phyloP scores from a whole-genome alignment of 345 rosid genomes.

The Ailanthus altissimus region DNA sequence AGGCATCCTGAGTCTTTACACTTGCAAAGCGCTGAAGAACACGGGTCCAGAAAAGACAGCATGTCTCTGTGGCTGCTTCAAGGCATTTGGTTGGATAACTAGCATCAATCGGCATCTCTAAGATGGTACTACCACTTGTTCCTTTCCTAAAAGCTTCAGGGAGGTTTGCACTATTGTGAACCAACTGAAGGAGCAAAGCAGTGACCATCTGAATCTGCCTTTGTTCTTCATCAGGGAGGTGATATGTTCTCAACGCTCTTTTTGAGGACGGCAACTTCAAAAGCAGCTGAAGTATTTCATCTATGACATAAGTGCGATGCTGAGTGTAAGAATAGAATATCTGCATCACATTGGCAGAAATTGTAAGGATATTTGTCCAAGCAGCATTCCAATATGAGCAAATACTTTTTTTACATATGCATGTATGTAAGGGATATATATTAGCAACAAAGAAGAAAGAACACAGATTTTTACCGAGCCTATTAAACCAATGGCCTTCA shows the following conservation, averaged over 20 bases:
- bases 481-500: slow-evolving; percentile 83
- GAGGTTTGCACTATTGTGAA: slow-evolving; percentile 85
- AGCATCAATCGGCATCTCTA: slow-evolving; percentile 73
- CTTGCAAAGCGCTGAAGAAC: slow-evolving; percentile 87
- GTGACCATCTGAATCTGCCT: slow-evolving; percentile 97
- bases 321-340: slow-evolving; percentile 84
- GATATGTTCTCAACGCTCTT: slow-evolving; percentile 80
- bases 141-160: slow-evolving; percentile 76
- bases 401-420: not conserved
- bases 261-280: slow-evolving; percentile 89
- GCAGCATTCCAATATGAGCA: slow-evolving; percentile 3
- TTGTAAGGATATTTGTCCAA: slow-evolving; percentile 3
- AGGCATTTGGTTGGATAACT: slow-evolving; percentile 65
- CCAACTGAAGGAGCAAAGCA: slow-evolving; percentile 94
- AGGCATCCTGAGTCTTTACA: slow-evolving; percentile 88
- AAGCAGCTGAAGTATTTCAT: slow-evolving; percentile 82
- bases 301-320: slow-evolving; percentile 82
- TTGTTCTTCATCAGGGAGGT: slow-evolving; percentile 97
- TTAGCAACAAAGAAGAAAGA: slow-evolving; percentile 16
- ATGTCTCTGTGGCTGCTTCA: slow-evolving; percentile 85
- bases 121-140: slow-evolving; percentile 51
- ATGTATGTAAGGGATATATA: slow-evolving; percentile 10
- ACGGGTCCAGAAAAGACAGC: slow-evolving; percentile 97
- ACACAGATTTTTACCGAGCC: slow-evolving; percentile 65
- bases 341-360: slow-evolving; percentile 44